Evolutionary conservation across 2,329 filamentous ascomycete genomes (phyloP), one percentile per base, ranked within the genome.

Genomic region (Beauveria medogensis): DNA sequence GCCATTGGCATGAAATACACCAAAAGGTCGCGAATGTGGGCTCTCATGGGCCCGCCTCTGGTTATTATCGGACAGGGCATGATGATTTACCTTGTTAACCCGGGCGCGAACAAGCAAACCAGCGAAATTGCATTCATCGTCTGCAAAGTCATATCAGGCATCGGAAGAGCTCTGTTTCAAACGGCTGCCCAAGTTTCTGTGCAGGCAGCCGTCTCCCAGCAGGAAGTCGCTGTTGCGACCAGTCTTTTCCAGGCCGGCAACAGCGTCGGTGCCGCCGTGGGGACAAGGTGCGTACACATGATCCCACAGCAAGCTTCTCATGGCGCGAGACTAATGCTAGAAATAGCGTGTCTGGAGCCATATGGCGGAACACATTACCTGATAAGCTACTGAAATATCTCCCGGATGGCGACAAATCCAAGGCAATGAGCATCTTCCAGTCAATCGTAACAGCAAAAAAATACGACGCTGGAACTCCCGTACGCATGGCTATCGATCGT

Each of bases 191-290:
- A 72, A 20, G 70, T 72, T 20, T 70, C 70, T 0, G 70, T 74
- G 1, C 73, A 75, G n/a, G 72, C 71, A 0, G 65, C 70, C 4
- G 70, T 74, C 0, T 62, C 69, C 0, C 64, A 67, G 1, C 68
- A 72, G n/a, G 70, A 75, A 5, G 72, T 75, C 12, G 68, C 72
- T 0, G 71, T 75, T 9, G 73, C 70, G 1, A 75, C 72, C 0
- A 70, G 68, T 1, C 70, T 75, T 0, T 75, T 73, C 65, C 68
- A 69, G 26, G 71, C 73, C 0, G 68, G 71, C 0, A 72, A 74
- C 69, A 72, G 71, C 59, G 61, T 73, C 58, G 59, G 73, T 14
- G 60, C 58, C 40, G 67, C 67, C 3, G 64, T 74, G 44, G 72
- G 72, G 2, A 73, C 71, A 0, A 70, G 68, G 68, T 69, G 58